These are phyloP conservation scores for Rhizopogon vinicolor DNA, from an alignment of 768 basidiomycete genomes.

Conservation along the genomic window DNA sequence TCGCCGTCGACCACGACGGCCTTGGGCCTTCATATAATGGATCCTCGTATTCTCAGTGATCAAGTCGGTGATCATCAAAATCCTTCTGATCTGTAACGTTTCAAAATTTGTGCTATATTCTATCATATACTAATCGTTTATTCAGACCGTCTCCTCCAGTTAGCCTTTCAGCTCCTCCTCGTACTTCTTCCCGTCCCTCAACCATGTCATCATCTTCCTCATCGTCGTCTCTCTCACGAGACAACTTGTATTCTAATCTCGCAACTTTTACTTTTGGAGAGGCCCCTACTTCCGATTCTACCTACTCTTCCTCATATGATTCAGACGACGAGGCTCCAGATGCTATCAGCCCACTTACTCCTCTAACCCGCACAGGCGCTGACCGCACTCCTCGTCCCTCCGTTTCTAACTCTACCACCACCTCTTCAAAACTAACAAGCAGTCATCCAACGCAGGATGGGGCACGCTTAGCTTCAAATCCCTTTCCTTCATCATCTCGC, in stretches of 20 bases:
- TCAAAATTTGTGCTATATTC: neutral
- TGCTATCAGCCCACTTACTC: slow-evolving; percentile 34
- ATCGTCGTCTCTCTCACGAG: neutral
- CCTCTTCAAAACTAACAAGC: slow-evolving; percentile 13
- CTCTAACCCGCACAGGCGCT: slow-evolving; percentile 18
- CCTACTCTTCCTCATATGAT: slow-evolving; percentile 8
- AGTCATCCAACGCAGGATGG: slow-evolving; percentile 30
- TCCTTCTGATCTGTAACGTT: slow-evolving; percentile 3
- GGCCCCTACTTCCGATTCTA: slow-evolving; percentile 15
- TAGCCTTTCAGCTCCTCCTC: neutral
- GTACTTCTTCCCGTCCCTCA: neutral
- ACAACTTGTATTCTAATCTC: slow-evolving; percentile 34
- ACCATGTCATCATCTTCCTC: neutral
- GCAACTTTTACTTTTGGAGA: slow-evolving; percentile 40
- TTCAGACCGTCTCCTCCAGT: neutral
- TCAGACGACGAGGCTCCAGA: slow-evolving; percentile 15
- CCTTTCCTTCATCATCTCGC: slow-evolving; percentile 8
- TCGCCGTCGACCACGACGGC: too few species aligned
- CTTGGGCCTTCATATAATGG: slow-evolving; percentile 23
- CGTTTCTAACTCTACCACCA: slow-evolving; percentile 20
- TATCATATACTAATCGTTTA: neutral
- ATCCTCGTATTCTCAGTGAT: slow-evolving; percentile 24
- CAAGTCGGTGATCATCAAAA: slow-evolving; percentile 13
- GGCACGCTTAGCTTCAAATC: slow-evolving; percentile 20
- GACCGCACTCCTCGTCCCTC: slow-evolving; percentile 45